phyloP scores from a whole-genome alignment of 2,329 filamentous ascomycete genomes.

The Sarocladium brachiariae region DNA sequence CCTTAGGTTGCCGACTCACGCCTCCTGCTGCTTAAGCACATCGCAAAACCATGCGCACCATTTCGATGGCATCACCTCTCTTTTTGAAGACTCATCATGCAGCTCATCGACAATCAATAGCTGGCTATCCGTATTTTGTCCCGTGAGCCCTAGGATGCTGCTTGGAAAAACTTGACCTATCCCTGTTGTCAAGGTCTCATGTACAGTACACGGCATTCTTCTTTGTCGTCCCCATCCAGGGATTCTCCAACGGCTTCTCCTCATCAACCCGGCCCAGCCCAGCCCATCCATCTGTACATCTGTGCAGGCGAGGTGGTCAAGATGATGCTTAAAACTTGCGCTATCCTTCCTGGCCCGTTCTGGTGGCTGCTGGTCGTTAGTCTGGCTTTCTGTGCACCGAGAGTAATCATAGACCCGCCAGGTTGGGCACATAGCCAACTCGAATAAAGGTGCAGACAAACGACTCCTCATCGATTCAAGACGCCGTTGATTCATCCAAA shows the following conservation, averaged over 20 bases:
- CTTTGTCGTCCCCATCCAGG: background rate
- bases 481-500: no score
- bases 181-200: slow-evolving; percentile 2
- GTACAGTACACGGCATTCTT: background rate
- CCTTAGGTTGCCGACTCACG: no score
- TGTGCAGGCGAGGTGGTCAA: background rate
- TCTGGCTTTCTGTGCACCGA: background rate
- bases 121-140: background rate
- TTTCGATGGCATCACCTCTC: no score
- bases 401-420: background rate
- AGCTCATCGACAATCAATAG: background rate
- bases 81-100: background rate
- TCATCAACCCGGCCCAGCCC: background rate
- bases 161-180: background rate
- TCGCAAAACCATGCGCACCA: no score
- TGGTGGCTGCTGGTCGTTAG: background rate
- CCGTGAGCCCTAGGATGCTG: background rate
- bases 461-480: background rate
- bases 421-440: background rate
- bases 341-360: background rate
- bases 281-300: no score
- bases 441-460: background rate
- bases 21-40: no score
- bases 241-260: slow-evolving; percentile 4
- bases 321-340: background rate